Evolutionary conservation across 208 protist genomes (phyloP).

Genomic region (Trypanosoma scelopori): DNA sequence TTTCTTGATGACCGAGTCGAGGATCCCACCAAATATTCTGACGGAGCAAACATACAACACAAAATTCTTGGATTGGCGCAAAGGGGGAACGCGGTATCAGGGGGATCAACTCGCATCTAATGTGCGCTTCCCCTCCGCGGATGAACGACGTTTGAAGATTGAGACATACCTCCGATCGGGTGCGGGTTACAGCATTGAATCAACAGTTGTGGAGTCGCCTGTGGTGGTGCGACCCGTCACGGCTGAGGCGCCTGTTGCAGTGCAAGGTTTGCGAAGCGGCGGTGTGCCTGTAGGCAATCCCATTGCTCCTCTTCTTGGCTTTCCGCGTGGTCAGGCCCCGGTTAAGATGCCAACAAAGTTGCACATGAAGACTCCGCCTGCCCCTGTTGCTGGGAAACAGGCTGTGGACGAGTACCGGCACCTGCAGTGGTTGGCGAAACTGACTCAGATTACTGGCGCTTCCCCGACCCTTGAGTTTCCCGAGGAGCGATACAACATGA

Average conservation of each 20-base stretch:
- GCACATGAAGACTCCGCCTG: slow-evolving; percentile 22
- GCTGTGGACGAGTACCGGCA: slow-evolving; percentile 68
- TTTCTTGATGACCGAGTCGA: slow-evolving; percentile 65
- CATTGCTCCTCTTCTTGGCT: slow-evolving; percentile 27
- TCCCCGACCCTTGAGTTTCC: slow-evolving; percentile 50
- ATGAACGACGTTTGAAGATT: slow-evolving; percentile 72
- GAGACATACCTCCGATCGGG: slow-evolving; percentile 70
- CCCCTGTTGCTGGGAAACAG: slow-evolving; percentile 40
- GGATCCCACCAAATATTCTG: slow-evolving; percentile 53
- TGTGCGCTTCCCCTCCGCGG: slow-evolving; percentile 78
- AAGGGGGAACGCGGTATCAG: slow-evolving; percentile 85
- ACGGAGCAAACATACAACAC: slow-evolving; percentile 70
- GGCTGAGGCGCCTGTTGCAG: not conserved
- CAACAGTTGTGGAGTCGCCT: slow-evolving; percentile 39
- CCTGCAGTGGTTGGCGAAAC: slow-evolving; percentile 63
- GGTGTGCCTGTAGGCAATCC: slow-evolving; percentile 18
- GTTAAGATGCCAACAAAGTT: slow-evolving; percentile 13
- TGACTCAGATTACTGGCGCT: slow-evolving; percentile 64
- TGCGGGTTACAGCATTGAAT: slow-evolving; percentile 52
- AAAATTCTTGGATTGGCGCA: slow-evolving; percentile 88
- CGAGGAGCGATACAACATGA: slow-evolving; percentile 45
- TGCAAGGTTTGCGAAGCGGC: slow-evolving; percentile 21
- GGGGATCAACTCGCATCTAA: slow-evolving; percentile 63
- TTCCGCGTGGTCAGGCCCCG: slow-evolving; percentile 30
- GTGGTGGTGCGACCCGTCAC: slow-evolving; percentile 13